phyloP scores from a whole-genome alignment of 768 basidiomycete species.

The Serpula lacrymans region DNA sequence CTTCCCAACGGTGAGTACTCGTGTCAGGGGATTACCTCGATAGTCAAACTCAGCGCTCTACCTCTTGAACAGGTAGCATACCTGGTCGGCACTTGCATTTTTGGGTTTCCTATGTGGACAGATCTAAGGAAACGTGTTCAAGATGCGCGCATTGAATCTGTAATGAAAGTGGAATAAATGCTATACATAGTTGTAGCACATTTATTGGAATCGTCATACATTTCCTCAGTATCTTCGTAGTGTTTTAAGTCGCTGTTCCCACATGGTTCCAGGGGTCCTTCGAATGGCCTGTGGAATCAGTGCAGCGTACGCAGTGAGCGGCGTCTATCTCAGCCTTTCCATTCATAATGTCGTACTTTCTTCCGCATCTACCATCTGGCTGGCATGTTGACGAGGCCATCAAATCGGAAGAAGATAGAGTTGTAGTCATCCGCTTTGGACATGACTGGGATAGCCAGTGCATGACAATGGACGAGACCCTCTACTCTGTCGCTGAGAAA shows the following conservation, averaged over 20 bases:
- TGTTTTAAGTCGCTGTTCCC: too few relatives aligned
- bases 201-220: too few relatives aligned
- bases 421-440: constrained; percentile 93
- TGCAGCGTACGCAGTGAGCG: too few relatives aligned
- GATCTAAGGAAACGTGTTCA: constrained; percentile 61
- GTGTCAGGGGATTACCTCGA: neutral
- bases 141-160: constrained; percentile 68
- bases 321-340: too few relatives aligned
- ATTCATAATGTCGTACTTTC: constrained; percentile 76
- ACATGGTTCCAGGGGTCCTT: too few relatives aligned
- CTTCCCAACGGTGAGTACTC: constrained; percentile 14
- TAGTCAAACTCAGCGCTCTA: neutral
- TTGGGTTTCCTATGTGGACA: constrained; percentile 54
- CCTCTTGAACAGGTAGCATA: constrained; percentile 44
- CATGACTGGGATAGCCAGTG: constrained; percentile 93
- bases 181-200: too few relatives aligned
- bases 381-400: constrained; percentile 99
- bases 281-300: too few relatives aligned
- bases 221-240: too few relatives aligned
- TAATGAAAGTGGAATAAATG: too few relatives aligned
- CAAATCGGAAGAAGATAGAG: constrained; percentile 94
- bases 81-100: constrained; percentile 43
- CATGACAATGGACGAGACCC: constrained; percentile 99
- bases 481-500: constrained; percentile 88
- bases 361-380: constrained; percentile 84